Evolutionary conservation across 1,139 yeast genomes (phyloP), one percentile per base, ranked within the genome.

Genomic region (Candida sp.): DNA sequence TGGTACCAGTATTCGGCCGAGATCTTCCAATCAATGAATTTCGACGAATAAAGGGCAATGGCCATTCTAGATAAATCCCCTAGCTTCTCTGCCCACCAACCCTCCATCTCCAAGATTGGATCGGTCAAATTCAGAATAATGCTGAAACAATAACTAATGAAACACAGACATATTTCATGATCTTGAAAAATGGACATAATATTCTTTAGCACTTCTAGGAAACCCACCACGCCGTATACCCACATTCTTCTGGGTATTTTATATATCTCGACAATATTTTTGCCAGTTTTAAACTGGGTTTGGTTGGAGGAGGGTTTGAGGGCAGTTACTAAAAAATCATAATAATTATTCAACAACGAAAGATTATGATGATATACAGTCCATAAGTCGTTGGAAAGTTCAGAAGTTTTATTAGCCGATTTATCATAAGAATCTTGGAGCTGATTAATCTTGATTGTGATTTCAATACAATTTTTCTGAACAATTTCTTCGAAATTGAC

Each of bases 11-110:
- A 77, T 57, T 85, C 89, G 1, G 93, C 85, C 51, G 88, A 79
- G 33, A 82, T 62, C 60, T 85, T 86, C 95, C 95, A 86, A 59
- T 86, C 93, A 53, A 86, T 84, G 55, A 81, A 84, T 43, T 84
- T 77, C 11, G 90, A 82, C 21, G 89, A 82, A 57, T 85, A 86
- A 41, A 86, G 66, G 1, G 93, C 91, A 50, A 86, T 85, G 7
- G 93, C 91, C 91, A 86, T 86, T 57, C 95, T 68, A 33, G 88
- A 82, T 50, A 86, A 68, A 60, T 86, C 95, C 29, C 93, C 95
- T 39, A 86, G 64, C 58, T 86, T 83, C 59, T 86, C 93, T 47
- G 76, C 75, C 77, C 89, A 79, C 91, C 91, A 86, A 5, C 88
- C 87, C 59, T 81, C 81, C 75, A 77, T 75, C 47, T 77, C 81